Evolutionary conservation across 495 filamentous ascomycete species (phyloP), one percentile per base, ranked within the genome.

Genomic region (Jackrogersella multiformis): DNA sequence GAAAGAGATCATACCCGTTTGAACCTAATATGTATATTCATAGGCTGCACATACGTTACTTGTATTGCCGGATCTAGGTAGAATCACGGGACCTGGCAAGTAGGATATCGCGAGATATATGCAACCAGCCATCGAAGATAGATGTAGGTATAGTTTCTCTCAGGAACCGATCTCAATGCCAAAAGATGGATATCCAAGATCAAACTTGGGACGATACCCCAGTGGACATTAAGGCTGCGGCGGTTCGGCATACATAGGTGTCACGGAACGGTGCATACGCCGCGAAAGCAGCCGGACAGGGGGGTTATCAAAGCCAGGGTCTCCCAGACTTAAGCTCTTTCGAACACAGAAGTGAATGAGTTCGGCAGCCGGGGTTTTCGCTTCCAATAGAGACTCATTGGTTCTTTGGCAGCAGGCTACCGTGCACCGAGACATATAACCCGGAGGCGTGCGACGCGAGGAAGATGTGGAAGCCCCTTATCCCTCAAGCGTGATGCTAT

Each of bases 341-440:
- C 21, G 20, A 58, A 28, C 45, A 61, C 56, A 49, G 48, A 53
- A 66, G 30, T 41, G 49, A 52, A 32, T 21, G 38, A 45, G 38
- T 58, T 45, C 26, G 34, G 39, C 57, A 56, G 39, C 61, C 59
- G 66, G 55, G 44, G 34, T 46, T 35, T 63, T 74, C 72, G 72
- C 72, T 72, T 72, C 66, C 28, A 49, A 44, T 56, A 44, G 38
- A 60, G 60, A 63, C 59, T 58, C 59, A 74, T 74, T 72, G 72
- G 72, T 46, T 64, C 52, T 28, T 26, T 35, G 26, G 34, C 30
- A 36, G 68, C 52, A 68, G 48, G 63, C 45, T 64, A 60, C 72
- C 65, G 69, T 63, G 39, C 56, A 53, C 67, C 54, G 66, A 69
- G 60, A 69, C 66, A 69, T 64, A 69, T 36, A 57, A 16, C 49